These are phyloP conservation scores for Astragalus membranaceus DNA, from an alignment of 306 rosid genomes.

Conservation along the genomic window DNA sequence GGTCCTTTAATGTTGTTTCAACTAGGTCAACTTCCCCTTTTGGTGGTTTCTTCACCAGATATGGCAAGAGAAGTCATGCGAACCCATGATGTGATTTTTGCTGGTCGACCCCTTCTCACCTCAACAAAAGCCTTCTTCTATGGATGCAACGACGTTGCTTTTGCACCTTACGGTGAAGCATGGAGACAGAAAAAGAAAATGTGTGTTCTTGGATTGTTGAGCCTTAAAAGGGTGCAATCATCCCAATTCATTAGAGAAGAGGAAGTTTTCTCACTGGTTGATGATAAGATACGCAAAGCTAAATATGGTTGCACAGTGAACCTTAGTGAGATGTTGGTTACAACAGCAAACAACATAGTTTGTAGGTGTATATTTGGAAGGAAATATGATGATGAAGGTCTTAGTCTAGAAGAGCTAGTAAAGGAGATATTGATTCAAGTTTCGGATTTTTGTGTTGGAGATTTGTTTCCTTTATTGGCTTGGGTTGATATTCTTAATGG, in stretches of 20 bases:
- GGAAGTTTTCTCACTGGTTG: background rate
- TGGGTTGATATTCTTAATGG: constrained; percentile 21
- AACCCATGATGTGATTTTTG: background rate
- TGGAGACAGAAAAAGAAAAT: background rate
- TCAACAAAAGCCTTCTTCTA: background rate
- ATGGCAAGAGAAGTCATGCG: constrained; percentile 12
- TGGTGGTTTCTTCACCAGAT: constrained; percentile 18
- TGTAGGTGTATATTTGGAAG: constrained; percentile 5
- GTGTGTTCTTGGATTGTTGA: constrained; percentile 10
- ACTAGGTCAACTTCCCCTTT: background rate
- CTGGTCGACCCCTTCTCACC: background rate
- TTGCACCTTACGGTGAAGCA: background rate
- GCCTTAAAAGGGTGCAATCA: constrained; percentile 17
- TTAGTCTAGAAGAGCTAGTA: background rate
- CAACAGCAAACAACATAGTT: constrained; percentile 1
- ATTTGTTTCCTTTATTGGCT: constrained; percentile 14
- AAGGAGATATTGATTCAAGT: background rate
- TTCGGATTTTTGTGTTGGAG: constrained; percentile 14
- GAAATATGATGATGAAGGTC: background rate
- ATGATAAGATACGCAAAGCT: background rate
- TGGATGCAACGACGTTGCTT: constrained; percentile 1
- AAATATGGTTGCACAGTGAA: background rate
- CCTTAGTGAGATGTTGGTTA: constrained; percentile 10
- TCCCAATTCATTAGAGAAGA: constrained; percentile 10
- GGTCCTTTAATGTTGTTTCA: constrained; percentile 11